These are phyloP conservation scores for Mortierella alpina DNA, from an alignment of 192 early-diverging fungal species.

Conservation along the genomic window DNA sequence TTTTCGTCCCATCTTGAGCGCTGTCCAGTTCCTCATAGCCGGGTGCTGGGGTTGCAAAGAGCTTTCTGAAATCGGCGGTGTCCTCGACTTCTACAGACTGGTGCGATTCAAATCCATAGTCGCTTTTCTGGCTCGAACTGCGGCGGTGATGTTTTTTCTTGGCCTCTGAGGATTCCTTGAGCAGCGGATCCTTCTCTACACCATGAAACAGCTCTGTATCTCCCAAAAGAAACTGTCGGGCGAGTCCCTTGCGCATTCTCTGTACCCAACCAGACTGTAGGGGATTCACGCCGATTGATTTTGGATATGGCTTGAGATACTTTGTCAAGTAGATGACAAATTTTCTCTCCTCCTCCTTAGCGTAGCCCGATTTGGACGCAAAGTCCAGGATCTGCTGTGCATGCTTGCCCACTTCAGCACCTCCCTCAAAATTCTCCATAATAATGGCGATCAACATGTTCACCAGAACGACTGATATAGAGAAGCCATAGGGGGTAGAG, in stretches of 20 bases:
- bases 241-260: conserved; percentile 60
- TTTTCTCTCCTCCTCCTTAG: conserved; percentile 45
- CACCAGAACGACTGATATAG: conserved; percentile 62
- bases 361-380: conserved; percentile 39
- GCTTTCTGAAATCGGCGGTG: conserved; percentile 30
- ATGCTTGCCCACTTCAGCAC: conserved; percentile 64
- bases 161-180: not conserved
- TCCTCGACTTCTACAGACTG: conserved; percentile 20
- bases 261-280: conserved; percentile 58
- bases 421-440: conserved; percentile 72
- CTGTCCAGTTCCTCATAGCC: conserved; percentile 2
- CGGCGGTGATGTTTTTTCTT: conserved; percentile 23
- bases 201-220: conserved; percentile 46
- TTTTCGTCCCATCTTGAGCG: not conserved
- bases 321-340: conserved; percentile 63
- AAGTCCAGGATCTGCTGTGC: conserved; percentile 61
- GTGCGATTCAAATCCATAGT: not conserved
- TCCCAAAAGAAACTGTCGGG: conserved; percentile 58
- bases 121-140: conserved; percentile 12
- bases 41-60: conserved; percentile 3
- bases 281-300: conserved; percentile 52
- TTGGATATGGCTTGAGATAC: conserved; percentile 63
- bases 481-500: not conserved
- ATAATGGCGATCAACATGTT: conserved; percentile 76
- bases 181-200: conserved; percentile 21